A percentile compares a stretch with the other conserved stretches of the same genome.
These are phyloP conservation scores for Trichoderma simmonsii DNA, from an alignment of 2,329 filamentous ascomycete genomes.

Conservation along the genomic window DNA sequence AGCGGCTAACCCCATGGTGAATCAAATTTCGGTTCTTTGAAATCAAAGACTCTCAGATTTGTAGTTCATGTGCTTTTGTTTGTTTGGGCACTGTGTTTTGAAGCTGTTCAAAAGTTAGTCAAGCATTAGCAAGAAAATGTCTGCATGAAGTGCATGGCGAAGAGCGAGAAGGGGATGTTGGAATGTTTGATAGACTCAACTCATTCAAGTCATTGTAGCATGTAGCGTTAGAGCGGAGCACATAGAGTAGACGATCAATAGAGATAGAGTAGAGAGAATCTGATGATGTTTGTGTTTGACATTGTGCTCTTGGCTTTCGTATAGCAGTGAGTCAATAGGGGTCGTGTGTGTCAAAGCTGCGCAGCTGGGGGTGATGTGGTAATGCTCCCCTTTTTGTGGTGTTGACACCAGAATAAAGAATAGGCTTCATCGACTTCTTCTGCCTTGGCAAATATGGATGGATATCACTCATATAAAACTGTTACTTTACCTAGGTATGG, in stretches of 20 bases:
- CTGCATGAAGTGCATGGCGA: neutral
- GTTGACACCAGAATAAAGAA: neutral
- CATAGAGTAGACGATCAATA: neutral
- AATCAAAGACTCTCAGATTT: neutral
- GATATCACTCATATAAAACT: neutral
- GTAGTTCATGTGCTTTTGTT: neutral
- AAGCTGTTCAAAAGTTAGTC: neutral
- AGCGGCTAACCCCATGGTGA: neutral
- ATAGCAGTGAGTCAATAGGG: neutral
- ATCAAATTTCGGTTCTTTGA: neutral
- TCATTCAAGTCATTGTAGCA: neutral
- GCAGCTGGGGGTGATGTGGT: neutral
- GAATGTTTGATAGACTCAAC: neutral
- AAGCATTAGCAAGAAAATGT: neutral
- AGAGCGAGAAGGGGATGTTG: neutral
- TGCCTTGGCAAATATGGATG: neutral
- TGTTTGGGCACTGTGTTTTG: neutral
- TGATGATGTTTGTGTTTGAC: neutral
- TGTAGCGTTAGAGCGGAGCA: neutral
- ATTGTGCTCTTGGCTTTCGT: neutral
- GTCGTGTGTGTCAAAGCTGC: neutral
- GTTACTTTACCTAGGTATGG: neutral
- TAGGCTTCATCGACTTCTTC: rapidly evolving
- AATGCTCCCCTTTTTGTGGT: neutral
- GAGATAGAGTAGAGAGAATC: neutral